These are phyloP conservation scores for Tricholoma bakamatsutake DNA, from an alignment of 768 basidiomycete genomes.

Conservation along the genomic window DNA sequence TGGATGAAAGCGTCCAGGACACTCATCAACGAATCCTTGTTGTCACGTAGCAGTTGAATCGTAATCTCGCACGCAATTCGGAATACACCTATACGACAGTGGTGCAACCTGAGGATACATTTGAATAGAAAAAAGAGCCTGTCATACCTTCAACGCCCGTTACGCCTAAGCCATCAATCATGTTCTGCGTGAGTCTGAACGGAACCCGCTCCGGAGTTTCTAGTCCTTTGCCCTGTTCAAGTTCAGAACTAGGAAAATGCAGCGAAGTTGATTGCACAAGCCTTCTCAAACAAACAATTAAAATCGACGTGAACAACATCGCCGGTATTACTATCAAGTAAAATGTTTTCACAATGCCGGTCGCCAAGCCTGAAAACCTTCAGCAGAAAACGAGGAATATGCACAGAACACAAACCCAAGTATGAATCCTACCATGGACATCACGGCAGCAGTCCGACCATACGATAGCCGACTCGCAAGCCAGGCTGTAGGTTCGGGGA, in stretches of 20 bases:
- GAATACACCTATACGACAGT: conserved; percentile 59
- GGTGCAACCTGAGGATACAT: neutral
- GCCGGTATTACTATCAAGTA: conserved; percentile 83
- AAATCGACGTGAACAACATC: conserved; percentile 97
- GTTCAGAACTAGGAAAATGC: neutral
- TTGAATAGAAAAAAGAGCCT: neutral
- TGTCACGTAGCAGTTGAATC: conserved; percentile 77
- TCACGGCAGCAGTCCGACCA: conserved; percentile 87
- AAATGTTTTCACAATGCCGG: conserved; percentile 93
- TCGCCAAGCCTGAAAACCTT: conserved; percentile 75
- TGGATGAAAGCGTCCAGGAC: conserved; percentile 96
- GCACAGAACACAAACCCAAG: conserved; percentile 58
- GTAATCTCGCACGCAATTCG: conserved; percentile 90
- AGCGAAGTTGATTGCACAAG: conserved; percentile 19
- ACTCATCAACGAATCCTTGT: conserved; percentile 91
- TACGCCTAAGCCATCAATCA: conserved; percentile 89
- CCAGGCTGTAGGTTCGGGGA: conserved; percentile 96
- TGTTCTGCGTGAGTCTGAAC: conserved; percentile 90
- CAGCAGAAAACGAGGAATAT: neutral
- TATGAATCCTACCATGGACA: conserved; percentile 98
- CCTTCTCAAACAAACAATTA: conserved; percentile 97
- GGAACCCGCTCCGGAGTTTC: conserved; percentile 91
- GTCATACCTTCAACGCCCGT: conserved; percentile 81
- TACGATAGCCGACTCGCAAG: conserved; percentile 83
- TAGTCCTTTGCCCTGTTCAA: conserved; percentile 60